Conservation (phyloP, 306 rosid species). For the Arachis stenosperma region DNA sequence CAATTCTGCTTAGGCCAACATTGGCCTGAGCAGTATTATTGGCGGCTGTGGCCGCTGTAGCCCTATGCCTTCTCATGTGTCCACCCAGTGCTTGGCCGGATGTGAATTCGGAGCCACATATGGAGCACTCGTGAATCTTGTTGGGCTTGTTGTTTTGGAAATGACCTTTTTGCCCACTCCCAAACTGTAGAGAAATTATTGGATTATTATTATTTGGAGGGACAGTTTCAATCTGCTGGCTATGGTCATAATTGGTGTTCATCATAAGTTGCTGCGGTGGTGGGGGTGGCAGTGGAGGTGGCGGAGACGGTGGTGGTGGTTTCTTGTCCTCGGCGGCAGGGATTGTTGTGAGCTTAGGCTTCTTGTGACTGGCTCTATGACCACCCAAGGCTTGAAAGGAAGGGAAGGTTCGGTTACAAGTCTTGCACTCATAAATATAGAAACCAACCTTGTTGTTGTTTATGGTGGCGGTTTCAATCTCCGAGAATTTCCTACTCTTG, state of each 20-base stretch:
- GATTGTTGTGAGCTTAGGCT: slow-evolving; percentile 42
- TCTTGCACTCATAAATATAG: slow-evolving; percentile 80
- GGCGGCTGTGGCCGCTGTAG: slow-evolving; percentile 28
- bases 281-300: not conserved
- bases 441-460: slow-evolving; percentile 45
- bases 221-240: slow-evolving; percentile 29
- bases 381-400: slow-evolving; percentile 98
- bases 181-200: slow-evolving; percentile 38
- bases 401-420: slow-evolving; percentile 82
- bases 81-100: slow-evolving; percentile 97
- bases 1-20: not conserved
- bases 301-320: not conserved
- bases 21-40: not conserved
- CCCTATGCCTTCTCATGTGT: slow-evolving; percentile 93
- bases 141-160: slow-evolving; percentile 46
- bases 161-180: not conserved
- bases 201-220: not conserved
- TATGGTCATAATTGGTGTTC: not conserved
- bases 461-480: not conserved
- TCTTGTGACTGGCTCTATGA: slow-evolving; percentile 94
- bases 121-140: slow-evolving; percentile 91
- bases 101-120: slow-evolving; percentile 84
- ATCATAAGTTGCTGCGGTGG: not conserved
- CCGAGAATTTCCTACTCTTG: slow-evolving; percentile 26
- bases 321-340: slow-evolving; percentile 37